A percentile compares a stretch with the other conserved stretches of the same genome.
phyloP scores from a whole-genome alignment of 306 rosid genomes.

The Quercus engelmannii region DNA sequence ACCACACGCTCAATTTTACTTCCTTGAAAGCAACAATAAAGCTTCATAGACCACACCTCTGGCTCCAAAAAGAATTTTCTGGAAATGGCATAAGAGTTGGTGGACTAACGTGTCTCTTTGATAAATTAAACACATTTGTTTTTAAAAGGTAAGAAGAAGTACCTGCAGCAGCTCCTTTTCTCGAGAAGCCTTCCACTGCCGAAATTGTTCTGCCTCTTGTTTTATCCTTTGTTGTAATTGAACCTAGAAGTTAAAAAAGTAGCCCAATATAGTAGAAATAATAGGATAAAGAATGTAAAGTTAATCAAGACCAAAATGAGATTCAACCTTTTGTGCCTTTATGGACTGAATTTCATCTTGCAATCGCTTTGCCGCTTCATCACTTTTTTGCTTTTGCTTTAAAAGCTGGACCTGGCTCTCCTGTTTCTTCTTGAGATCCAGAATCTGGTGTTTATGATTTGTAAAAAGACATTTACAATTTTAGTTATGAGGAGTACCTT shows the following conservation, averaged over 20 bases:
- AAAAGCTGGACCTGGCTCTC: slow-evolving; percentile 96
- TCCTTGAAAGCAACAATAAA: not conserved
- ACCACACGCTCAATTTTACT: not conserved
- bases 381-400: slow-evolving; percentile 99
- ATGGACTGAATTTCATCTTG: slow-evolving; percentile 97
- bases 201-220: slow-evolving; percentile 99
- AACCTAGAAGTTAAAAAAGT: slow-evolving; percentile 48
- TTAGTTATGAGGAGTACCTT: slow-evolving; percentile 14
- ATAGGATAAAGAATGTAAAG: slow-evolving; percentile 5
- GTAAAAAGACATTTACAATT: slow-evolving; percentile 21
- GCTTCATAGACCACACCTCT: not conserved
- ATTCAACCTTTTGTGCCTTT: slow-evolving; percentile 90
- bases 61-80: not conserved
- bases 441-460: slow-evolving; percentile 53
- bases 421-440: slow-evolving; percentile 95
- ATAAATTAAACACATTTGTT: not conserved
- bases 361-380: slow-evolving; percentile 92
- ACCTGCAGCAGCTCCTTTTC: slow-evolving; percentile 98
- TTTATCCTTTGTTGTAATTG: slow-evolving; percentile 95
- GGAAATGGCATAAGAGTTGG: not conserved
- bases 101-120: slow-evolving; percentile 9
- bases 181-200: slow-evolving; percentile 99
- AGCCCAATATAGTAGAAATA: not conserved
- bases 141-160: slow-evolving; percentile 22
- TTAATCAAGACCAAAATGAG: slow-evolving; percentile 23